A percentile compares a stretch with the other conserved stretches of the same genome.
Conservation (phyloP, 306 rosid species). For the Senna tora region DNA sequence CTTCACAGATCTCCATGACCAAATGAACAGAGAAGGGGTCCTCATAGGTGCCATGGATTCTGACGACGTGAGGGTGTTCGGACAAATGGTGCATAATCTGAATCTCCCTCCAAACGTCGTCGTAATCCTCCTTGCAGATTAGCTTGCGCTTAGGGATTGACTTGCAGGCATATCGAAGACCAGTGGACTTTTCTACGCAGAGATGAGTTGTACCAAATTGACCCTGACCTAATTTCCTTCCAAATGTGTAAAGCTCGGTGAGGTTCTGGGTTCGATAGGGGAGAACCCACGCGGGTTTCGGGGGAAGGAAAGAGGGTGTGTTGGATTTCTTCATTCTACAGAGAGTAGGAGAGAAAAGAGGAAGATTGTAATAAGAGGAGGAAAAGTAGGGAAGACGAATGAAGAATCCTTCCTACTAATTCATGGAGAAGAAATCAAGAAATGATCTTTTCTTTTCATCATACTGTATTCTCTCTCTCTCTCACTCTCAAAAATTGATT, state of each 20-base stretch:
- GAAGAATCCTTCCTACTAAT: conserved; percentile 3
- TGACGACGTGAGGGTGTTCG: conserved; percentile 49
- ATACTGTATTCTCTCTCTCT: neutral
- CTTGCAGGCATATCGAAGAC: conserved; percentile 51
- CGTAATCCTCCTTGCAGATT: conserved; percentile 55
- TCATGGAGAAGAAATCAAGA: neutral
- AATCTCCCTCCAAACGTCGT: conserved; percentile 69
- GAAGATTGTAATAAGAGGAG: neutral
- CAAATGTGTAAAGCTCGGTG: conserved; percentile 45
- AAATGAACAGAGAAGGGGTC: conserved; percentile 49
- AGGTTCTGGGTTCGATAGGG: conserved; percentile 48
- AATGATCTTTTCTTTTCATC: neutral
- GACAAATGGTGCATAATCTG: conserved; percentile 69
- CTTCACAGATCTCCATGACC: conserved; percentile 68
- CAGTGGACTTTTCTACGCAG: conserved; percentile 46
- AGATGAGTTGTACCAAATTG: conserved; percentile 58
- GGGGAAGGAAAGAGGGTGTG: conserved; percentile 12
- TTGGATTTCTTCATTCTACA: conserved; percentile 41
- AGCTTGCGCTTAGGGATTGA: conserved; percentile 58
- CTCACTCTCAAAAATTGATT: neutral
- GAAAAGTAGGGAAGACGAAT: neutral
- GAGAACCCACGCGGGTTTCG: conserved; percentile 52
- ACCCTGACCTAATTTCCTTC: conserved; percentile 58
- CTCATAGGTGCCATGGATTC: conserved; percentile 54
- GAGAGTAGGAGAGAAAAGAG: neutral